phyloP scores from a whole-genome alignment of 352 stramenopile species.

The Phytopythium aichiense region DNA sequence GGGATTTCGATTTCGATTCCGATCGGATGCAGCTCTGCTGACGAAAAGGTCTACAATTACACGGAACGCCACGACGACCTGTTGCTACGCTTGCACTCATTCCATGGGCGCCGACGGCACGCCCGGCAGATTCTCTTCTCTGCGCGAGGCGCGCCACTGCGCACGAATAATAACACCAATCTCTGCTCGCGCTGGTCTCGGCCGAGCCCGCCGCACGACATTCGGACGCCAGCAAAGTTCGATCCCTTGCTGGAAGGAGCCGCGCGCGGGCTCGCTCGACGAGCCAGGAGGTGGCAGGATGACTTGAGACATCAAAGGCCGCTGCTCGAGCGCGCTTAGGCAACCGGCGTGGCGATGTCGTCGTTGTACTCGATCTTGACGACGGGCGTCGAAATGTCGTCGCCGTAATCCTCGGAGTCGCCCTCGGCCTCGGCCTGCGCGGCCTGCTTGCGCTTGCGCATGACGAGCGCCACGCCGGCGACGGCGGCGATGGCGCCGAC shows the following conservation, averaged over 20 bases:
- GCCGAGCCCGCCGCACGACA: neutral
- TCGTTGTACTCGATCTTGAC: slow-evolving; percentile 26
- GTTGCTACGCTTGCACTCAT: neutral
- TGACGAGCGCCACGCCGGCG: slow-evolving; percentile 32
- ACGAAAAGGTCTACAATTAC: neutral
- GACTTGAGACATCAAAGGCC: neutral
- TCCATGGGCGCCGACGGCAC: neutral
- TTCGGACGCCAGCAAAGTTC: slow-evolving; percentile 3
- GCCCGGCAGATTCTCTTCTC: slow-evolving; percentile 9
- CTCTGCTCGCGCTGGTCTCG: neutral
- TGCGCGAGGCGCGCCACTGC: neutral
- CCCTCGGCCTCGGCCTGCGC: slow-evolving; percentile 1
- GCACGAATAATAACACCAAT: slow-evolving; percentile 6
- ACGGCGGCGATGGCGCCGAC: slow-evolving; percentile 35
- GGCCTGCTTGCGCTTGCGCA: slow-evolving; percentile 30
- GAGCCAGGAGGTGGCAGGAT: neutral
- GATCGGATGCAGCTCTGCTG: too few relatives aligned
- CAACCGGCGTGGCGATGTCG: slow-evolving; percentile 28
- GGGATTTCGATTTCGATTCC: too few relatives aligned
- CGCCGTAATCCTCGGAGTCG: neutral
- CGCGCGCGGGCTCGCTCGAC: neutral
- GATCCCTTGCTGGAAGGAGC: slow-evolving; percentile 4
- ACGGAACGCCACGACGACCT: neutral
- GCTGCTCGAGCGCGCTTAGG: neutral
- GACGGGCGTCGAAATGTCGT: slow-evolving; percentile 8